Base-by-base conservation (phyloP, 2,329 filamentous ascomycete genomes). In the Chaetothyriales sp. region DNA sequence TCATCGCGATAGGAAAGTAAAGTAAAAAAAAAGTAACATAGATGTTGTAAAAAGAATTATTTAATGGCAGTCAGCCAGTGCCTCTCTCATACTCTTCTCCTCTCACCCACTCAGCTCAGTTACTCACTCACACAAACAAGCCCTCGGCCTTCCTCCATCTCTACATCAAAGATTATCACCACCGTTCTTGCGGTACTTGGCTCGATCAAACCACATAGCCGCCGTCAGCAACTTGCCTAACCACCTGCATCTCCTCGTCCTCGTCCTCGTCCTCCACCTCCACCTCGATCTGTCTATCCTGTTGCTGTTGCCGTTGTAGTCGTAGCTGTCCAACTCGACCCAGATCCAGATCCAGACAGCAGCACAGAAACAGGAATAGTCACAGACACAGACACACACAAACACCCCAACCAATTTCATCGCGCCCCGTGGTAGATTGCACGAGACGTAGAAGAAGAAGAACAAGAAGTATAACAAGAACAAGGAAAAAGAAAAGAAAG, bases 21-120 rank as follows among this genome's bases (percentile, higher is more conserved):
- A 52, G 60, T 36, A 36, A 25, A 25, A 25, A 25, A 25, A 25
- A 25, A 25, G 22, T 3, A 25, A 25, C 22, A 25, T 25, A 25
- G 3, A 25, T n/a, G n/a, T n/a, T n/a, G n/a, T n/a, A n/a, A n/a
- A n/a, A n/a, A n/a, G n/a, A n/a, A n/a, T n/a, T n/a, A 25, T 25
- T 25, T 25, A 25, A 25, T 25, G 22, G 22, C 22, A 25, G 6
- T 3, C 22, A 25, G 22, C 22, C 22, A 25, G 22, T 6, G 3
- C 6, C 22, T 6, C 22, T 25, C 22, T 25, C 22, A 25, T n/a
- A n/a, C n/a, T n/a, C n/a, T n/a, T n/a, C n/a, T n/a, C n/a, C n/a
- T n/a, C n/a, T n/a, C n/a, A n/a, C n/a, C n/a, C n/a, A n/a, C n/a
- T n/a, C n/a, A n/a, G n/a, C n/a, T n/a, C n/a, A n/a, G n/a, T n/a